Evolutionary conservation across 306 rosid species (phyloP).

Genomic region (Inga laurina): DNA sequence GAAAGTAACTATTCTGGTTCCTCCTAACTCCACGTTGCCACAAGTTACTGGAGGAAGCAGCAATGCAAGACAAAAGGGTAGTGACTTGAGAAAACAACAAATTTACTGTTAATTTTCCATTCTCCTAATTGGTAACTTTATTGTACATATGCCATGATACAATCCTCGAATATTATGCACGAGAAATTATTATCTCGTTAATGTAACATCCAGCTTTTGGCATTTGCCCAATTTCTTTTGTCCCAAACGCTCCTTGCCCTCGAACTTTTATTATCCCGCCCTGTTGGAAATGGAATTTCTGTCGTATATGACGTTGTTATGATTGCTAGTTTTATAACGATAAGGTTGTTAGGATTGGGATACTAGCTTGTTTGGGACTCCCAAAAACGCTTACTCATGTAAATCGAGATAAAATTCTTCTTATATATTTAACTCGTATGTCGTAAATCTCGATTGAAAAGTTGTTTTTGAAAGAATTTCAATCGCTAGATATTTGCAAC

Average conservation of each 20-base stretch:
- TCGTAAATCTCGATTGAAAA: no score
- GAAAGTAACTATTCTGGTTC: slow-evolving; percentile 16
- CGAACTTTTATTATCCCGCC: neutral
- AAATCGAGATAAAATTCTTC: no score
- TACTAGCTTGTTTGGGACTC: neutral
- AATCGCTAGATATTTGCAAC: neutral
- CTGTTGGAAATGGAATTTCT: neutral
- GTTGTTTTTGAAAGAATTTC: no score
- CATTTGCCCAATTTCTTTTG: neutral
- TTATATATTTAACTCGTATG: no score
- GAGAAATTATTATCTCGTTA: neutral
- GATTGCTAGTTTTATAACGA: neutral
- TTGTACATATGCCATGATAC: neutral
- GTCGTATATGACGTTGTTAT: neutral
- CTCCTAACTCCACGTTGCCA: neutral
- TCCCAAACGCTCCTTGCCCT: neutral
- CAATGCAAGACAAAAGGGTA: neutral
- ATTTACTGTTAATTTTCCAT: neutral
- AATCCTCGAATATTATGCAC: neutral
- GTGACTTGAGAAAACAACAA: neutral
- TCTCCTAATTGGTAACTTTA: neutral
- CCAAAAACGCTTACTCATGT: no score
- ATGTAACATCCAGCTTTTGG: neutral
- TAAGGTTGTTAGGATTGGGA: neutral
- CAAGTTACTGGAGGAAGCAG: neutral